Conservation (phyloP, 2,329 filamentous ascomycete species). For the Herpotrichia juniperi region DNA sequence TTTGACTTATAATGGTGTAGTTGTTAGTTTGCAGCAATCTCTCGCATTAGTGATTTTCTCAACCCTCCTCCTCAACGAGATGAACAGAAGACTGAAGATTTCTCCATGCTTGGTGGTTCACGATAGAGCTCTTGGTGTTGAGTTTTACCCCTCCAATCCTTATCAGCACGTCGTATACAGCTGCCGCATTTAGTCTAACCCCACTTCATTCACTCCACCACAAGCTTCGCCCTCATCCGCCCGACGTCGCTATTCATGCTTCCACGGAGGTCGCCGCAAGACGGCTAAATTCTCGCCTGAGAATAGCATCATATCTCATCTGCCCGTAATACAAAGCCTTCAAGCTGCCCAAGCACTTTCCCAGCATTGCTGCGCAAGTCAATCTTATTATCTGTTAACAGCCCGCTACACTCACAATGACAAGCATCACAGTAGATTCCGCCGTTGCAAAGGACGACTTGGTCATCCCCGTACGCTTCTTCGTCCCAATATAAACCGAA, state of each 20-base stretch:
- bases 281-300: slow-evolving; percentile 13
- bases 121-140: slow-evolving; percentile 11
- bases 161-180: slow-evolving; percentile 30
- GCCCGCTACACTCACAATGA: slow-evolving; percentile 13
- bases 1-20: too few relatives aligned
- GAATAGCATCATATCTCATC: slow-evolving; percentile 1
- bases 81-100: too few relatives aligned
- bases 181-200: slow-evolving; percentile 23
- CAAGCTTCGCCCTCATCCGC: not conserved
- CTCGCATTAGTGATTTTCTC: too few relatives aligned
- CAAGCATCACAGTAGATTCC: slow-evolving; percentile 33
- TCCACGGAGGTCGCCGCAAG: slow-evolving; percentile 29
- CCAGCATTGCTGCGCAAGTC: not conserved
- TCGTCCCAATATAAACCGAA: not conserved
- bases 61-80: too few relatives aligned
- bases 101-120: slow-evolving; percentile 3
- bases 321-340: not conserved
- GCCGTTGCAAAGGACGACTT: slow-evolving; percentile 48
- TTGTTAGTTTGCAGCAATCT: too few relatives aligned
- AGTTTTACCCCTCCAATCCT: slow-evolving; percentile 9
- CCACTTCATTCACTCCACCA: slow-evolving; percentile 2
- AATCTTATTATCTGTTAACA: not conserved
- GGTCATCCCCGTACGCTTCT: slow-evolving; percentile 43
- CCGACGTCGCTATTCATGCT: slow-evolving; percentile 19
- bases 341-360: not conserved